These are phyloP conservation scores for Salvia miltiorrhiza DNA, from an alignment of 257 asterid genomes.

Conservation along the genomic window DNA sequence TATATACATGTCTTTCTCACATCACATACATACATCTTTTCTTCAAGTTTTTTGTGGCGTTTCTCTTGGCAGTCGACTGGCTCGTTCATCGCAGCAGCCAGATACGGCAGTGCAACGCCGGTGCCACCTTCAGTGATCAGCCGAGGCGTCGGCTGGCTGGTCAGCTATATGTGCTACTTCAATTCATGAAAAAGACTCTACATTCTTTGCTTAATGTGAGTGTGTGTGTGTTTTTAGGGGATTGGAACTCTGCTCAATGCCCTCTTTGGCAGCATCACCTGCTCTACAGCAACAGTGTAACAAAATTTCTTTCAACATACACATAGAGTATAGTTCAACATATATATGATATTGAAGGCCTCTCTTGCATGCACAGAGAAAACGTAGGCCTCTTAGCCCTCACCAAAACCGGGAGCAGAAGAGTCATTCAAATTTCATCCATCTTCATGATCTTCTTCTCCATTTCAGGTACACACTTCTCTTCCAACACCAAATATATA, in stretches of 20 bases:
- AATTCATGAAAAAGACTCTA: background rate
- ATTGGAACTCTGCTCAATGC: slow-evolving; percentile 62
- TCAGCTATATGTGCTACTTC: slow-evolving; percentile 13
- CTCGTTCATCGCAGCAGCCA: slow-evolving; percentile 72
- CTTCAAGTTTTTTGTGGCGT: background rate
- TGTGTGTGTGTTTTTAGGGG: slow-evolving; percentile 64
- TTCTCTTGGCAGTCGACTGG: slow-evolving; percentile 80
- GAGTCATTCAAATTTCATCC: slow-evolving; percentile 69
- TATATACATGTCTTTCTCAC: background rate
- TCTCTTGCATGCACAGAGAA: slow-evolving; percentile 36
- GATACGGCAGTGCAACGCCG: slow-evolving; percentile 88
- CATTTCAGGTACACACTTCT: slow-evolving; percentile 41
- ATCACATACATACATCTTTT: background rate
- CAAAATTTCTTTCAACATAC: background rate
- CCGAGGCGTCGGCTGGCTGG: slow-evolving; percentile 90
- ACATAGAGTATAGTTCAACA: background rate
- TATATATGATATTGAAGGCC: background rate
- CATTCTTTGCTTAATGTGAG: background rate
- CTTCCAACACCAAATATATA: background rate
- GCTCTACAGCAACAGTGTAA: slow-evolving; percentile 68
- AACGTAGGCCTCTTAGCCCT: slow-evolving; percentile 77
- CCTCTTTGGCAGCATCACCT: slow-evolving; percentile 61
- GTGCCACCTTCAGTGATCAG: slow-evolving; percentile 81
- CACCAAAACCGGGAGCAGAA: slow-evolving; percentile 79
- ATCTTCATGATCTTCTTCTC: slow-evolving; percentile 74